Base-by-base conservation (phyloP, 2,329 filamentous ascomycete genomes). In the Helotiales sp. region DNA sequence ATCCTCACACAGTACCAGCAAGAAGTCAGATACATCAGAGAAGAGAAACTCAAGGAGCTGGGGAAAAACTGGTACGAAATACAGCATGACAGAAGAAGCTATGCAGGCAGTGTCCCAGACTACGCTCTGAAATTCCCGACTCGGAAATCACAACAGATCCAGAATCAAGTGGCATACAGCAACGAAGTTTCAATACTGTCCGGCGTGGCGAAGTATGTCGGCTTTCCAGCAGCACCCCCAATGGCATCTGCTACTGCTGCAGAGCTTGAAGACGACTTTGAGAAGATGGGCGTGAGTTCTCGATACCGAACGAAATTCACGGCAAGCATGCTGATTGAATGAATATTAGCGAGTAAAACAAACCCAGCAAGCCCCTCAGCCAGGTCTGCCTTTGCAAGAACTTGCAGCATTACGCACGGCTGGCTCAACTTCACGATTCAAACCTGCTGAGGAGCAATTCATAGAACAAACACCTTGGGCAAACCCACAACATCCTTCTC, bases 31-130 rank as follows among this genome's bases (percentile, higher is more conserved):
- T 90, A 96, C 69, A 83, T 89, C 63, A 86, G 95, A 60, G 93
- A 98, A 72, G 82, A 82, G 55, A 84, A 89, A 46, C 80, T 98
- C 29, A 89, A 93, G 62, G 81, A 87, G 58, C 85, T 96, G 58
- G 93, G 95, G 68, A 86, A 91, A 72, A 87, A 95, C 64, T 96
- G 93, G 82, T 96, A 96, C 74, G 88, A 93, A 66, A 90, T 98
- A 57, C 93, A 98, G 72, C 87, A 90, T 65, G 91, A 96, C 70
- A 86, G 95, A 57, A 86, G 93, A 68, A 89, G 87, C 68, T 81
- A 84, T 61, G 89, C 91, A 60, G 88, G 90, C 67, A 87, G 89
- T 60, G 85, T 93, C 63, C 86, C 90, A 38, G 90, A 95, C 66
- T 96, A 90, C 70, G 87, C 88, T 56, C 84, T 96, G 65, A 85